Evolutionary conservation across 2,329 filamentous ascomycete species (phyloP).

Genomic region (Arachnopeziza araneosa): DNA sequence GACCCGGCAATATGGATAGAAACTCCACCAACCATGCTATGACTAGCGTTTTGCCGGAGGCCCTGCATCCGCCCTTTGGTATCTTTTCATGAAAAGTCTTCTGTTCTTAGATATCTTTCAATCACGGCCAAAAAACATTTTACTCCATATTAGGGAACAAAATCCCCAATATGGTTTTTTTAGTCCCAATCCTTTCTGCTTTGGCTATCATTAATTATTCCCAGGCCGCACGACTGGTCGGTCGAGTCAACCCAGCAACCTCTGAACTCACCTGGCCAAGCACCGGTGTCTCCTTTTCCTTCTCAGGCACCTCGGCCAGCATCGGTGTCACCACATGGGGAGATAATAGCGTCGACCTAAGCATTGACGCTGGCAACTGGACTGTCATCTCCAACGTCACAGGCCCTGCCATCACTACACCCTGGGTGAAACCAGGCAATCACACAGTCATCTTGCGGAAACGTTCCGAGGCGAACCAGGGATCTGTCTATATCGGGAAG

Average conservation of each 20-base stretch:
- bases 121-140: too few relatives aligned
- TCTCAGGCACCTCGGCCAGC: not conserved
- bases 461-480: not conserved
- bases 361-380: not conserved
- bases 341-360: not conserved
- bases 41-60: too few relatives aligned
- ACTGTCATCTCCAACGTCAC: not conserved
- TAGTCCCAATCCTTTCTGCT: too few relatives aligned
- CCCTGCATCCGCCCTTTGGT: too few relatives aligned
- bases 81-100: too few relatives aligned
- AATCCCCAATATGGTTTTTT: too few relatives aligned
- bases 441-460: not conserved
- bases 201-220: too few relatives aligned
- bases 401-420: not conserved
- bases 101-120: too few relatives aligned
- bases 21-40: too few relatives aligned
- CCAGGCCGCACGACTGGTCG: not conserved
- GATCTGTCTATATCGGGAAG: not conserved
- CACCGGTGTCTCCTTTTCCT: not conserved
- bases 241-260: not conserved
- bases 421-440: not conserved
- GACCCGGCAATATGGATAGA: too few relatives aligned
- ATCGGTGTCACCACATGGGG: not conserved
- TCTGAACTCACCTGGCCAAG: not conserved
- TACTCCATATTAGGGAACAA: too few relatives aligned